Evolutionary conservation across 176 grass and related monocot genomes (phyloP).

Genomic region (Oryza officinalis): DNA sequence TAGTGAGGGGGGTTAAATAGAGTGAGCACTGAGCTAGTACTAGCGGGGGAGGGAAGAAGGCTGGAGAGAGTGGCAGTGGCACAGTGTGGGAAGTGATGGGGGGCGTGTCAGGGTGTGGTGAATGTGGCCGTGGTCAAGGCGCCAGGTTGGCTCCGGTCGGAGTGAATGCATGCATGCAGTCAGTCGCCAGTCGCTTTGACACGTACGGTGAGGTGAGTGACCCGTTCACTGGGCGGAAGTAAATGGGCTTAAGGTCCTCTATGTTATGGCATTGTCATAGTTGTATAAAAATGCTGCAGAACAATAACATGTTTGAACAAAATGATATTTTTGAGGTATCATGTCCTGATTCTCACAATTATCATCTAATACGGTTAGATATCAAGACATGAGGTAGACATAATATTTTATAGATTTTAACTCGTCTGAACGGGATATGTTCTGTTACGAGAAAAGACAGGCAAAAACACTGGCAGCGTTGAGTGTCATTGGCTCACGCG

Average conservation of each 20-base stretch:
- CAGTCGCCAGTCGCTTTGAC: not conserved
- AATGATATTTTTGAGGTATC: too few relatives aligned
- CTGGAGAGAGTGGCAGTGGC: not conserved
- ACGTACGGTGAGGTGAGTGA: not conserved
- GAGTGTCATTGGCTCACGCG: not conserved
- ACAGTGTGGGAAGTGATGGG: constrained; percentile 2
- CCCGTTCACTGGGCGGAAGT: not conserved
- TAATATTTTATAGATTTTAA: too few relatives aligned
- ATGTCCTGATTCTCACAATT: too few relatives aligned
- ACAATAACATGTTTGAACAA: too few relatives aligned
- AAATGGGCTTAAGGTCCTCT: too few relatives aligned
- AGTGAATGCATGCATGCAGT: not conserved
- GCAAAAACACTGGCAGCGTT: too few relatives aligned
- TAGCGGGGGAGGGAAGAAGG: not conserved
- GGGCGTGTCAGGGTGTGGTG: not conserved
- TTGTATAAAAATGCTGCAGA: too few relatives aligned
- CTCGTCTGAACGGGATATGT: too few relatives aligned
- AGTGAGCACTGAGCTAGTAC: not conserved
- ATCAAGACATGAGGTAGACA: too few relatives aligned
- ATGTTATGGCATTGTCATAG: too few relatives aligned
- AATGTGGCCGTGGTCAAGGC: constrained; percentile 21
- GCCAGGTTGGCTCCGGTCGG: constrained; percentile 32
- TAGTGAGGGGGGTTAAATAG: constrained; percentile 39
- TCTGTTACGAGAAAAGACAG: too few relatives aligned
- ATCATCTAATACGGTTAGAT: too few relatives aligned